phyloP scores from a whole-genome alignment of 768 basidiomycete genomes.

The Kwoniella bestiolae region DNA sequence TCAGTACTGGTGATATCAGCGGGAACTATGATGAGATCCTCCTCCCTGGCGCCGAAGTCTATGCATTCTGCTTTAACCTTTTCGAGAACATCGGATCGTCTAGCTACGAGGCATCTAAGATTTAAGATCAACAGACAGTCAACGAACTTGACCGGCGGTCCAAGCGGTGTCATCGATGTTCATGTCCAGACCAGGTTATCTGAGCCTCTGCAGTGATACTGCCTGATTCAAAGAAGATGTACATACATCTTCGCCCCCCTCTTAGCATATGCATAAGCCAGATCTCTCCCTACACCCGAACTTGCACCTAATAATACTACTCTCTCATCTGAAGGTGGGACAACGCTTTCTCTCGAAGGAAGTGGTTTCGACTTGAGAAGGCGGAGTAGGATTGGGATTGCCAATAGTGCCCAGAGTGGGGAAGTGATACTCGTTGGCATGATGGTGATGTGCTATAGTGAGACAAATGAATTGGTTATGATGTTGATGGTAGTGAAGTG shows the following conservation, averaged over 20 bases:
- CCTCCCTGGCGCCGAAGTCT: constrained; percentile 18
- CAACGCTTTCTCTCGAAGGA: constrained; percentile 36
- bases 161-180: too few relatives aligned
- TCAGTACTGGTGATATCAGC: constrained; percentile 71
- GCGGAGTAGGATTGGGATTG: constrained; percentile 30
- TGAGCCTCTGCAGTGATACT: background rate
- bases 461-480: background rate
- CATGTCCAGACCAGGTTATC: background rate
- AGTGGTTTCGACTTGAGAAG: constrained; percentile 26
- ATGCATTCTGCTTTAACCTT: constrained; percentile 65
- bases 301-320: constrained; percentile 83
- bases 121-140: background rate
- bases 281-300: constrained; percentile 74
- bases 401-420: constrained; percentile 29
- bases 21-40: constrained; percentile 61
- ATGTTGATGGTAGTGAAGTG: background rate
- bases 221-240: background rate
- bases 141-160: too few relatives aligned
- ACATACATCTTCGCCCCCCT: constrained; percentile 67
- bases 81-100: constrained; percentile 65
- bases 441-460: background rate
- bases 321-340: constrained; percentile 64
- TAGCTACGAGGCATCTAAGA: constrained; percentile 69
- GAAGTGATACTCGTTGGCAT: background rate
- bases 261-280: constrained; percentile 72